Percentiles rank a stretch among this genome's conserved stretches.
phyloP scores from a whole-genome alignment of 2,329 filamentous ascomycete species.

The Elsinoe fawcettii region DNA sequence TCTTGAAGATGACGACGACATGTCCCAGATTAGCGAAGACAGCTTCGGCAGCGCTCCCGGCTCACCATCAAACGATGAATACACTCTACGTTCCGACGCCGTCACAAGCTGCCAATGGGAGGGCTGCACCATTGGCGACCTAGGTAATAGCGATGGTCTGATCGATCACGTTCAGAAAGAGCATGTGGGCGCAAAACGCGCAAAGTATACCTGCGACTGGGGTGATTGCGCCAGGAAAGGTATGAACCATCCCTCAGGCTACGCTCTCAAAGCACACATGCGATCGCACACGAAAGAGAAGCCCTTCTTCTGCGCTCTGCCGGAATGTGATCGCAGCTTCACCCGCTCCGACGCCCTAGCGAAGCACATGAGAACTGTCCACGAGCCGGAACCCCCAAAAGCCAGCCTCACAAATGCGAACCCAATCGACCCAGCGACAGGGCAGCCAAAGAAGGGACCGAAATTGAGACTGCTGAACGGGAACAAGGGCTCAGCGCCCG shows the following conservation, averaged over 20 bases:
- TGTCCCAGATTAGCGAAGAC: constrained; percentile 74
- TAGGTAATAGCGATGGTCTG: constrained; percentile 45
- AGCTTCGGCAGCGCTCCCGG: constrained; percentile 69
- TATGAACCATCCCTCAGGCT: constrained; percentile 86
- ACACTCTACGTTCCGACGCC: constrained; percentile 36
- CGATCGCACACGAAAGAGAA: constrained; percentile 96
- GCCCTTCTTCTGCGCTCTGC: constrained; percentile 92
- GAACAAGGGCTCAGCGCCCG: constrained; percentile 23
- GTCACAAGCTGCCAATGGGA: constrained; percentile 45
- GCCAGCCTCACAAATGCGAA: constrained; percentile 63
- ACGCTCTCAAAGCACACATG: constrained; percentile 95
- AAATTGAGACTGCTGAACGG: constrained; percentile 37
- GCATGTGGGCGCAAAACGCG: constrained; percentile 78
- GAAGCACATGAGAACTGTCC: constrained; percentile 97
- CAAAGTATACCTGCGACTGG: constrained; percentile 99
- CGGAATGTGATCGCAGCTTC: constrained; percentile 95
- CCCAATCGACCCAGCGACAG: constrained; percentile 38
- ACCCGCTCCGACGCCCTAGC: constrained; percentile 91
- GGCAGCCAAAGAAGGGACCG: constrained; percentile 33
- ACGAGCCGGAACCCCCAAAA: constrained; percentile 81
- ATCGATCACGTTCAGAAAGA: constrained; percentile 63
- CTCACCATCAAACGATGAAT: constrained; percentile 39
- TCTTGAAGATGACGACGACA: constrained; percentile 31
- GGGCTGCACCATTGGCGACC: constrained; percentile 41
- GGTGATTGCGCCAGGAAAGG: constrained; percentile 80